phyloP scores from a whole-genome alignment of 352 stramenopile genomes.

The Phytophthora meadii region DNA sequence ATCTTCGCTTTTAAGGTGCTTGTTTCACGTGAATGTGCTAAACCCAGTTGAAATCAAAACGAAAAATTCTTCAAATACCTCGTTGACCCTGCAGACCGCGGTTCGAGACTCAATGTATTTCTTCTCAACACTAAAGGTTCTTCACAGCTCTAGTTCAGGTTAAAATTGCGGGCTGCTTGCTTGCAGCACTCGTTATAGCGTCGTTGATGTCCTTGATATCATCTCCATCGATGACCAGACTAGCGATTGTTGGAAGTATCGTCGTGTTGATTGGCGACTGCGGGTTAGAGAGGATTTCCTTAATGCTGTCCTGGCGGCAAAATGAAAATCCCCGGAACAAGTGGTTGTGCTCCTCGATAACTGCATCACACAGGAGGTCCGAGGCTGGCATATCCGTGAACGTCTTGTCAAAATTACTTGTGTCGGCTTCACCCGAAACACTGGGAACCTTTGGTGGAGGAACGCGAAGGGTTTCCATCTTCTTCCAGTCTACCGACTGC shows the following conservation, averaged over 20 bases:
- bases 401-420: conserved; percentile 95
- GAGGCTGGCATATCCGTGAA: conserved; percentile 81
- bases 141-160: background rate
- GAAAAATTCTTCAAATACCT: too few relatives aligned
- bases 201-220: conserved; percentile 49
- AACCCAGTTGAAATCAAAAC: too few relatives aligned
- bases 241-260: conserved; percentile 45
- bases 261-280: conserved; percentile 40
- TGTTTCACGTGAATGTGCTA: too few relatives aligned
- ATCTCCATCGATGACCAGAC: conserved; percentile 41
- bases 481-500: conserved; percentile 92
- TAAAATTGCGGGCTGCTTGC: conserved; percentile 31
- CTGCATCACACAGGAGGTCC: conserved; percentile 68
- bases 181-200: conserved; percentile 37
- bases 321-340: conserved; percentile 85
- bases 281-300: conserved; percentile 31
- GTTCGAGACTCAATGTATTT: too few relatives aligned
- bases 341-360: conserved; percentile 58
- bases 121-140: too few relatives aligned
- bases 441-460: conserved; percentile 89
- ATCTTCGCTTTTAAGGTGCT: background rate
- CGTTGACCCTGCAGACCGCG: too few relatives aligned
- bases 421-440: conserved; percentile 91
- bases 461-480: conserved; percentile 91
- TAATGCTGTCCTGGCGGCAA: conserved; percentile 55